Evolutionary conservation across 2,329 filamentous ascomycete species (phyloP).

Genomic region (Metarhizium rileyi): DNA sequence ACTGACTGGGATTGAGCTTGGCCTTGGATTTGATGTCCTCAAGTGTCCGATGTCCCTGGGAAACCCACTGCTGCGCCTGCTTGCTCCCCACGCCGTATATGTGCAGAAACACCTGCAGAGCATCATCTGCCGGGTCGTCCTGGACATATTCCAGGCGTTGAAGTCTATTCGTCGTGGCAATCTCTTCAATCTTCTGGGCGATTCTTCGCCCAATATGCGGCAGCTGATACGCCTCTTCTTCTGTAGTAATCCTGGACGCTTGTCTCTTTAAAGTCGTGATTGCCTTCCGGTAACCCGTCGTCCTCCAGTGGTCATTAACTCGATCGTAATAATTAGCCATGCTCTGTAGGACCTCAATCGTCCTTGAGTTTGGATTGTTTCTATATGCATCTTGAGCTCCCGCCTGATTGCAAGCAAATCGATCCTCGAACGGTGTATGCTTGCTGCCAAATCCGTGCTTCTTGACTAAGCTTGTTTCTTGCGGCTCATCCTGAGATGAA

Average conservation of each 20-base stretch:
- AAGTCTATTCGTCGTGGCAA: conserved; percentile 63
- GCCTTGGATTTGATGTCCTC: conserved; percentile 57
- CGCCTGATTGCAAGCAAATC: conserved; percentile 45
- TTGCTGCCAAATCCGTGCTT: conserved; percentile 12
- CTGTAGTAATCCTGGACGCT: conserved; percentile 51
- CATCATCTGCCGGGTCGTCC: conserved; percentile 53
- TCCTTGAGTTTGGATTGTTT: conserved; percentile 61
- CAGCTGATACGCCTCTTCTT: conserved; percentile 57
- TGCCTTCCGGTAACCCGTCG: conserved; percentile 64
- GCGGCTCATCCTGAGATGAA: not conserved
- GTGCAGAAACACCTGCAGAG: conserved; percentile 60
- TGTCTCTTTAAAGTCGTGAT: conserved; percentile 65
- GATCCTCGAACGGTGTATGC: conserved; percentile 31
- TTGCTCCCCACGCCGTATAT: conserved; percentile 69
- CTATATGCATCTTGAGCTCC: conserved; percentile 33
- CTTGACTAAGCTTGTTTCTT: not conserved
- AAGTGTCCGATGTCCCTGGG: conserved; percentile 63
- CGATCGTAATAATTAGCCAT: conserved; percentile 72
- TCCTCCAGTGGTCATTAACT: conserved; percentile 69
- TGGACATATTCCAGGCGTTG: conserved; percentile 62
- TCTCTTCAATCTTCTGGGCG: conserved; percentile 83
- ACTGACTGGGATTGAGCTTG: conserved; percentile 58
- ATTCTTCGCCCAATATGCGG: conserved; percentile 62
- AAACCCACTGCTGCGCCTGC: conserved; percentile 67
- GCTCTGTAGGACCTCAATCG: conserved; percentile 65